Conservation (phyloP, 2,329 filamentous ascomycete genomes). For the Fusarium mangiferae region DNA sequence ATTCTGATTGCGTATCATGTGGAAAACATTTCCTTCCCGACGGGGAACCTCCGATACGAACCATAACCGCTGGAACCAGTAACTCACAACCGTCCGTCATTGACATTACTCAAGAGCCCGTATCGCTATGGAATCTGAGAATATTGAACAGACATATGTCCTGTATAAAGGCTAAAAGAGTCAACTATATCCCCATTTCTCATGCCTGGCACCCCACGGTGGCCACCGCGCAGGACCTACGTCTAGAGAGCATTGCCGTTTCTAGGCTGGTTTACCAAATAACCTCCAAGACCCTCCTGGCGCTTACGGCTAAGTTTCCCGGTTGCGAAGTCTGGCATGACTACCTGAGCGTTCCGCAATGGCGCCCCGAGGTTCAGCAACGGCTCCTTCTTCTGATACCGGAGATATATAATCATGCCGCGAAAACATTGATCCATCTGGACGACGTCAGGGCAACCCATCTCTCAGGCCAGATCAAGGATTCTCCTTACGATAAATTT, state of each 20-base stretch:
- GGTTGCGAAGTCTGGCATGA: neutral
- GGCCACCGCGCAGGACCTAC: neutral
- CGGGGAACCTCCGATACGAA: neutral
- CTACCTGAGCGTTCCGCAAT: neutral
- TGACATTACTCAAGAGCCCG: neutral
- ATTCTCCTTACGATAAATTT: neutral
- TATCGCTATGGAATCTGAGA: neutral
- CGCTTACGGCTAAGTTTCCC: neutral
- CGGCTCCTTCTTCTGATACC: neutral
- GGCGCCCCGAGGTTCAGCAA: neutral
- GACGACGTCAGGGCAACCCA: neutral
- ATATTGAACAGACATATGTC: neutral
- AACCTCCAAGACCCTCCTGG: neutral
- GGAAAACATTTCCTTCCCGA: neutral
- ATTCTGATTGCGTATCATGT: neutral
- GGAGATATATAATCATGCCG: neutral
- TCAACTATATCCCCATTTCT: neutral
- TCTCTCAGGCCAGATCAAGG: neutral
- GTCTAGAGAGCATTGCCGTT: neutral
- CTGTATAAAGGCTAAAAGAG: neutral
- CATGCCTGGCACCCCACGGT: neutral
- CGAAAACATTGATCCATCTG: neutral
- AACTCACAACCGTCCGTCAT: neutral
- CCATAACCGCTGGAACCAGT: neutral
- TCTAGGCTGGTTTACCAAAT: neutral